Evolutionary conservation across 208 protist genomes (phyloP).

Genomic region (Crithidia brevicula): DNA sequence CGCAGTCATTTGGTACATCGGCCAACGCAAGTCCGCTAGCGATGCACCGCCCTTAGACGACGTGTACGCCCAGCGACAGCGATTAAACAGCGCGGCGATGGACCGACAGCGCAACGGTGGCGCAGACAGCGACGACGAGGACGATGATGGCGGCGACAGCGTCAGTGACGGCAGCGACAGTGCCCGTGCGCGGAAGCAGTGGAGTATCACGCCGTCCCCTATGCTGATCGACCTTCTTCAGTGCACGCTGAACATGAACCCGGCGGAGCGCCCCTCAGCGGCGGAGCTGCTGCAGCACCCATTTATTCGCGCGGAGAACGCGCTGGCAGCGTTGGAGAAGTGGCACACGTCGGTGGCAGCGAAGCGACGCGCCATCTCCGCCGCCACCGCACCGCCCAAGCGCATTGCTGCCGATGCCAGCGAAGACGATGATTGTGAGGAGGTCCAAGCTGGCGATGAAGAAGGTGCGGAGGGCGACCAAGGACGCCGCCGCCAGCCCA

Average conservation of each 20-base stretch:
- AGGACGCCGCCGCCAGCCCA: background rate
- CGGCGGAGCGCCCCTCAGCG: constrained; percentile 50
- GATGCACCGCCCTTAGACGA: constrained; percentile 46
- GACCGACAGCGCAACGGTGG: background rate
- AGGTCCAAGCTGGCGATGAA: too few relatives aligned
- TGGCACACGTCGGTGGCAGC: constrained; percentile 42
- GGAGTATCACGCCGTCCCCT: constrained; percentile 36
- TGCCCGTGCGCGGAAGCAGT: background rate
- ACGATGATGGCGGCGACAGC: background rate
- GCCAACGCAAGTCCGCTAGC: constrained; percentile 26
- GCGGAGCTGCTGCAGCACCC: constrained; percentile 77
- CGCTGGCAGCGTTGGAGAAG: constrained; percentile 22
- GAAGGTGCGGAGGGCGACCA: background rate
- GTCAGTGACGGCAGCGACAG: background rate
- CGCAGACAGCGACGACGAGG: background rate
- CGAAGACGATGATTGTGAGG: background rate
- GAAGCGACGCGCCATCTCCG: constrained; percentile 14
- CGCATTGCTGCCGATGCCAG: background rate
- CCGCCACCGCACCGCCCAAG: background rate
- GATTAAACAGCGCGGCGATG: constrained; percentile 18
- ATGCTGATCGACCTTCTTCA: constrained; percentile 69
- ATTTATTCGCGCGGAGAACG: constrained; percentile 57
- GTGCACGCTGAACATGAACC: constrained; percentile 53
- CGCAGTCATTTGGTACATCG: constrained; percentile 73
- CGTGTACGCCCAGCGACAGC: constrained; percentile 32